Conservation (phyloP, 2,329 filamentous ascomycete genomes). For the Verticillium nonalfalfae region DNA sequence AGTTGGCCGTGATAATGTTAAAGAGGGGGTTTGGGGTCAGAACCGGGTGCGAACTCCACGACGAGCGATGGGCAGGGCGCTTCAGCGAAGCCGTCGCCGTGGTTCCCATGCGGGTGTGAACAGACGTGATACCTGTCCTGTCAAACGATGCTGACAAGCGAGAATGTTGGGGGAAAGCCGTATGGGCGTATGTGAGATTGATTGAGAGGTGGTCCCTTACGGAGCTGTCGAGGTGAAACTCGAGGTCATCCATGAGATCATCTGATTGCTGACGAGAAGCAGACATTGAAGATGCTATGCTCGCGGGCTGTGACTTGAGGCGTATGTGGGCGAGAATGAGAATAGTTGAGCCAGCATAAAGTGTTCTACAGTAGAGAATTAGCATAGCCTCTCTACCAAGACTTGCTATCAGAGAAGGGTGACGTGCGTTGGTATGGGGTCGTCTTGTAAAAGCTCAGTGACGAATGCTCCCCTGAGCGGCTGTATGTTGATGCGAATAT, state of each 20-base stretch:
- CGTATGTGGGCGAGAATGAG: slow-evolving; percentile 42
- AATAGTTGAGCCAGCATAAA: slow-evolving; percentile 35
- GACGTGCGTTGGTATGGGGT: slow-evolving; percentile 34
- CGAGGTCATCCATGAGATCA: slow-evolving; percentile 51
- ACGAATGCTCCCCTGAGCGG: slow-evolving; percentile 33
- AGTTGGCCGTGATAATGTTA: slow-evolving; percentile 30
- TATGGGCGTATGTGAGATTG: slow-evolving; percentile 48
- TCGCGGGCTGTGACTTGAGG: slow-evolving; percentile 17
- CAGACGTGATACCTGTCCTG: slow-evolving; percentile 24
- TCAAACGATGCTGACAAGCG: neutral
- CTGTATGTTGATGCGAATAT: slow-evolving; percentile 38
- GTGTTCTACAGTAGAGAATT: slow-evolving; percentile 21
- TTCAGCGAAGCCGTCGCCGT: slow-evolving; percentile 43
- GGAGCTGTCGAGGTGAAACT: slow-evolving; percentile 46
- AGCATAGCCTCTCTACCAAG: neutral
- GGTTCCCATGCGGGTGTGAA: slow-evolving; percentile 46
- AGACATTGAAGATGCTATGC: slow-evolving; percentile 1
- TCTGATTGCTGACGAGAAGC: slow-evolving; percentile 35
- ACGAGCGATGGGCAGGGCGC: slow-evolving; percentile 38
- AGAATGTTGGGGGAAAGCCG: slow-evolving; percentile 38
- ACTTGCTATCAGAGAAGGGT: neutral
- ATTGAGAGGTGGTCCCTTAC: slow-evolving; percentile 44
- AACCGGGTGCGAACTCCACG: slow-evolving; percentile 41
- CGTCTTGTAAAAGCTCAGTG: slow-evolving; percentile 39
- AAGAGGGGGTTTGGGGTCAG: slow-evolving; percentile 31